A percentile compares a stretch with the other conserved stretches of the same genome.
Evolutionary conservation across 1,284 basidiomycete genomes (phyloP).

Genomic region (Sphagnurus paluster): DNA sequence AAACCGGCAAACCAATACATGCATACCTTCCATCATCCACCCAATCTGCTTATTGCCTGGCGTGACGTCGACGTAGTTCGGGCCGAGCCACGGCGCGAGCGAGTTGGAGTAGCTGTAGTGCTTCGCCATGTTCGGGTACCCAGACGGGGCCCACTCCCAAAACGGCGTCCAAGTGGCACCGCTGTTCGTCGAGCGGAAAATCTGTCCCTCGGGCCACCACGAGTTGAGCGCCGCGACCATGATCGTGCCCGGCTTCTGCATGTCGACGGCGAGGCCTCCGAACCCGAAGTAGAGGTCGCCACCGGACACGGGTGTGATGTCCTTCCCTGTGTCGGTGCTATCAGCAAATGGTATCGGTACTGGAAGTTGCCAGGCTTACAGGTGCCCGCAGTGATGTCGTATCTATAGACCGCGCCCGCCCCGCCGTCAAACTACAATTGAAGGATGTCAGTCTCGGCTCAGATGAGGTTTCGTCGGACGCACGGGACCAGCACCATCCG

Average conservation of each 20-base stretch:
- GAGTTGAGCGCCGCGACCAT: slow-evolving; percentile 69
- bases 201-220: slow-evolving; percentile 68
- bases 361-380: slow-evolving; percentile 31
- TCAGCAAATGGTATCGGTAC: neutral
- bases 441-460: neutral
- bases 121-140: slow-evolving; percentile 49
- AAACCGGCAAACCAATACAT: neutral
- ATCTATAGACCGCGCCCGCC: slow-evolving; percentile 46
- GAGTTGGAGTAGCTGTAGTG: slow-evolving; percentile 55
- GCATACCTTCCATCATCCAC: slow-evolving; percentile 52
- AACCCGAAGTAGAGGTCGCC: slow-evolving; percentile 49
- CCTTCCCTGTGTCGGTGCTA: slow-evolving; percentile 35
- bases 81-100: slow-evolving; percentile 59
- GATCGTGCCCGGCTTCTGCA: slow-evolving; percentile 59
- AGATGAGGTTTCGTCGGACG: slow-evolving; percentile 12
- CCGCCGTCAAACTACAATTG: slow-evolving; percentile 52
- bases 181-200: slow-evolving; percentile 58
- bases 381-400: slow-evolving; percentile 48
- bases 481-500: slow-evolving; percentile 41
- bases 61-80: slow-evolving; percentile 41
- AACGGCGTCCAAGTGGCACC: slow-evolving; percentile 56
- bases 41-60: slow-evolving; percentile 43
- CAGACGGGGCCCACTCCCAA: slow-evolving; percentile 55
- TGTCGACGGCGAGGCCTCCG: slow-evolving; percentile 61
- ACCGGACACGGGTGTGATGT: slow-evolving; percentile 53